Conservation (phyloP, 257 asterid genomes). For the Schizonepeta tenuifolia region DNA sequence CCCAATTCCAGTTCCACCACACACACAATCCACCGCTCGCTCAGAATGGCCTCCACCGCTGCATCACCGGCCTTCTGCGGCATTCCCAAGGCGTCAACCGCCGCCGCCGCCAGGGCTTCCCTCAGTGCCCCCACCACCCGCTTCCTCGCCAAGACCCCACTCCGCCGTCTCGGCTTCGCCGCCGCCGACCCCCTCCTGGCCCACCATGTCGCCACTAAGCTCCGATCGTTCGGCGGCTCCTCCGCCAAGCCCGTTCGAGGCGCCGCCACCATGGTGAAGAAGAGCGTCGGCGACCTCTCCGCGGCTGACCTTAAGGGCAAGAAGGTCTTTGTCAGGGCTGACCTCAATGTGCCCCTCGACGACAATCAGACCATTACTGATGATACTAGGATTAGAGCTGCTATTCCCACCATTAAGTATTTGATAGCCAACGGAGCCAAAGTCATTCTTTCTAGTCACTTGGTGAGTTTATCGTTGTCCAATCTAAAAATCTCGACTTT, state of each 20-base stretch:
- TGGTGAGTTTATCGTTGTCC: slow-evolving; percentile 30
- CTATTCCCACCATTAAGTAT: slow-evolving; percentile 72
- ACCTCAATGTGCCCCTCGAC: slow-evolving; percentile 79
- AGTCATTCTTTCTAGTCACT: slow-evolving; percentile 54
- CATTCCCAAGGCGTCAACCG: slow-evolving; percentile 49
- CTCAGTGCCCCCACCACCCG: slow-evolving; percentile 49
- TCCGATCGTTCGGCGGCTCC: slow-evolving; percentile 44
- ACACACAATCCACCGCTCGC: neutral
- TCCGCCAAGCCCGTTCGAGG: slow-evolving; percentile 56
- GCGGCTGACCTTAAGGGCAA: slow-evolving; percentile 70
- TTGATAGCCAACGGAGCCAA: slow-evolving; percentile 66
- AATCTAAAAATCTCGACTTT: neutral
- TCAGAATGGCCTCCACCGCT: slow-evolving; percentile 63
- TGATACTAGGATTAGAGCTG: slow-evolving; percentile 85
- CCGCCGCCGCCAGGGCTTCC: slow-evolving; percentile 42
- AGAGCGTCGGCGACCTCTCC: slow-evolving; percentile 67
- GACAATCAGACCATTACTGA: slow-evolving; percentile 66
- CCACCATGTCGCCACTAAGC: slow-evolving; percentile 57
- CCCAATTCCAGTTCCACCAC: slow-evolving; percentile 10
- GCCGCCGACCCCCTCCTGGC: slow-evolving; percentile 51
- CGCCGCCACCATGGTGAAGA: slow-evolving; percentile 61
- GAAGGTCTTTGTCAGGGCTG: slow-evolving; percentile 73
- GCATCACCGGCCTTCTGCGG: slow-evolving; percentile 62
- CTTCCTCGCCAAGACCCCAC: slow-evolving; percentile 57
- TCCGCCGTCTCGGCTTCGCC: slow-evolving; percentile 57